Conservation (phyloP, 1,284 basidiomycete species). For the Pholiota adiposa region DNA sequence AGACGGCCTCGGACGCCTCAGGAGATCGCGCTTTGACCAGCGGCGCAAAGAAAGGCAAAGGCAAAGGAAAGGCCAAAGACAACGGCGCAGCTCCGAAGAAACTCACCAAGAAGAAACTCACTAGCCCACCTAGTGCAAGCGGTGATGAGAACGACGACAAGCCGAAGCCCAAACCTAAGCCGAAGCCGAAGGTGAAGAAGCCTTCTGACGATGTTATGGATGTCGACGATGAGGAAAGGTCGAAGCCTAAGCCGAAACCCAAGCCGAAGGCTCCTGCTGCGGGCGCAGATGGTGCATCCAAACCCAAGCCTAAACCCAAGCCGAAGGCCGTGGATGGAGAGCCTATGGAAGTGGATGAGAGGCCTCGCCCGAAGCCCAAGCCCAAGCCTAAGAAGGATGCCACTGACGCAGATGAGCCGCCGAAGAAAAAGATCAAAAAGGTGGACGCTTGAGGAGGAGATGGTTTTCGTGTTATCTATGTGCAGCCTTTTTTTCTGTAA, state of each 20-base stretch:
- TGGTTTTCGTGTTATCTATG: neutral
- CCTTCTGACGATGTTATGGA: constrained; percentile 33
- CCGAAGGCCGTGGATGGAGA: constrained; percentile 24
- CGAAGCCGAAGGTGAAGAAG: constrained; percentile 49
- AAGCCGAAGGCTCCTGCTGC: constrained; percentile 10
- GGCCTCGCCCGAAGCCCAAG: constrained; percentile 27
- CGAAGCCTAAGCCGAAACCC: constrained; percentile 41
- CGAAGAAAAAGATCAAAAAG: constrained; percentile 73
- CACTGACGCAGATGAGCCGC: constrained; percentile 39
- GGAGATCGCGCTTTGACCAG: constrained; percentile 68
- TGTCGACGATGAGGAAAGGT: constrained; percentile 30
- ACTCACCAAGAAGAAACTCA: constrained; percentile 29
- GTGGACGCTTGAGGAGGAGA: constrained; percentile 20
- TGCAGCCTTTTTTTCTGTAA: neutral
- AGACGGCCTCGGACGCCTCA: constrained; percentile 82
- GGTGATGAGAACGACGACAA: constrained; percentile 32
- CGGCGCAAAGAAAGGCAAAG: constrained; percentile 41
- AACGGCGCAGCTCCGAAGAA: constrained; percentile 31
- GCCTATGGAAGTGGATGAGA: constrained; percentile 21
- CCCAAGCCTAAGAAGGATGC: constrained; percentile 39
- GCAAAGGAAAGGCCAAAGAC: constrained; percentile 41
- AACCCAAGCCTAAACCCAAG: constrained; percentile 38
- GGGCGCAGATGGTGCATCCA: constrained; percentile 29
- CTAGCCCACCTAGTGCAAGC: constrained; percentile 27
- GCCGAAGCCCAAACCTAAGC: constrained; percentile 31